Evolutionary conservation across 805 yeast species (phyloP), one percentile per base, ranked within the genome.

Genomic region (Yamadazyma olivae): DNA sequence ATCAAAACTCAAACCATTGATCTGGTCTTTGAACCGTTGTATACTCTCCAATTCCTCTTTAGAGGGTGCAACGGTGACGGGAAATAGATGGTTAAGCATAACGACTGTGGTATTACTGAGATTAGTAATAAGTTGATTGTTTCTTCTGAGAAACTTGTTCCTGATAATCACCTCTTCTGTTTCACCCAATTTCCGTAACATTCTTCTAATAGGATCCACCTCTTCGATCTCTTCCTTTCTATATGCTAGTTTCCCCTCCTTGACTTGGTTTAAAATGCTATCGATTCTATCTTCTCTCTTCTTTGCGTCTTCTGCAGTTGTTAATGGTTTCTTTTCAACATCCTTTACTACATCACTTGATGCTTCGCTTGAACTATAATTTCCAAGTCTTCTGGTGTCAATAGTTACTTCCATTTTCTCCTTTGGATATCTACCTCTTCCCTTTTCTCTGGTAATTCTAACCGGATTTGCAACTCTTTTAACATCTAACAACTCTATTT

Each of bases 401-500:
- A 36, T 36, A 5, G 27, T 36, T 5, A 36, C 39, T 5, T 36
- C 27, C 10, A 36, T 19, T 3, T 16, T 20, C 13, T 18, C 18
- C 6, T 22, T 25, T 5, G 28, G n/a, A 8, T 31, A 17, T 13
- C 32, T 30, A 3, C 39, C 39, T 15, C 32, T 25, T 6, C 14
- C 21, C 10, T 5, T 13, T 5, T 8, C 12, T 19, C 13, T 23
- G 10, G 16, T 16, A 10, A 36, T 26, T 6, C 9, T 25, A 6
- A 36, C 35, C 9, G 39, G 39, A 17, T 14, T 26, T 3, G 13
- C 5, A 8, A 35, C 17, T 10, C 15, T n/a, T 22, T 31, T 32
- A 17, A 20, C 25, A 20, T 32, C 41, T 17, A 33, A 6, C 10
- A 40, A 22, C 23, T 40, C 34, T 18, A 40, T 27, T 7, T 36